Base-by-base conservation (phyloP, 768 basidiomycete genomes). In the Tricholoma saponaceum region DNA sequence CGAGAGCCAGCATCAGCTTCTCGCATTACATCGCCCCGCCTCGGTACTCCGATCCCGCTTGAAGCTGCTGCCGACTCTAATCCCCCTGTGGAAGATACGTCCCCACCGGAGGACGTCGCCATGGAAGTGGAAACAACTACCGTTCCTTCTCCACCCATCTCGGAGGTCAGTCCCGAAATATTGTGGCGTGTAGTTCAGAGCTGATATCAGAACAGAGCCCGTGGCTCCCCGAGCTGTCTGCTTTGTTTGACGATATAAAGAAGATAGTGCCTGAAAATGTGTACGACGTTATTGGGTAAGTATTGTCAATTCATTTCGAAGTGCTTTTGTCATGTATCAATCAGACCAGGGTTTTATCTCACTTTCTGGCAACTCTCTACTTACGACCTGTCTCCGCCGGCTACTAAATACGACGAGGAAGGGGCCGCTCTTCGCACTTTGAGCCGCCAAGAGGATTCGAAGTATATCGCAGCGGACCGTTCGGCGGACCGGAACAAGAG, bases 341-440 rank as follows among this genome's bases (percentile, higher is more conserved):
- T 25, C 62, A 97, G 96, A 3, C 87, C 94, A 26, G 90, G 86
- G 2, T 98, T 99, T 74, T 98, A 95, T 66, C 73, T 92, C 47
- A 94, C 95, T 2, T 99, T 98, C 74, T 99, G 97, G 97, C 95
- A 98, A 69, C 72, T 98, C 52, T 89, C 92, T 0, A 89, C 90
- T 32, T 92, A 94, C 65, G 97, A 99, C 70, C 79, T 98, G 32
- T 74, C 83, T 0, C 89, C 91, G 12, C 94, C 95, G 0, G 77
- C 80, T 16, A 67, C 83, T 5, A 83, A 83, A 58, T 99, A 98
- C 60, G 86, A 91, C 46, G 87, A 90, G 65, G 90, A 94, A 65
- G 82, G 83, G 28, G 77, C 81, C 23, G 75, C 78, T 14, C 69
- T 92, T 28, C 79, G 83, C 35, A 72, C 79, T 4, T 73, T 89